phyloP scores from a whole-genome alignment of 306 rosid species.

The Ochetophila trinervis region DNA sequence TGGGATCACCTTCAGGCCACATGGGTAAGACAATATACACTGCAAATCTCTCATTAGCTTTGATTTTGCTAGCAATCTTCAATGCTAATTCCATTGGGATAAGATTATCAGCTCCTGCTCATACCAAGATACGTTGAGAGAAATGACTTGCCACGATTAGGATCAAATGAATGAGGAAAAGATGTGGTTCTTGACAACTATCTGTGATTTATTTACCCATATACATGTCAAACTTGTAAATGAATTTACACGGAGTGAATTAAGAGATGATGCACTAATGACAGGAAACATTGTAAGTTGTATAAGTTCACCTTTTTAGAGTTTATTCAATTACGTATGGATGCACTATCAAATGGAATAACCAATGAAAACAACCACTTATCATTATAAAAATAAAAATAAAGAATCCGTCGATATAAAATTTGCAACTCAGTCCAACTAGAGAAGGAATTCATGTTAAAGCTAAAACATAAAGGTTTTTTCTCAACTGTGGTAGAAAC shows the following conservation, averaged over 20 bases:
- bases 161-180: background rate
- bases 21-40: constrained; percentile 76
- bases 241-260: background rate
- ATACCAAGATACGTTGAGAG: constrained; percentile 5
- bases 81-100: constrained; percentile 96
- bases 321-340: background rate
- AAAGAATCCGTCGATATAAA: background rate
- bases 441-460: background rate
- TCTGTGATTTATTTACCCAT: background rate
- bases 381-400: no score
- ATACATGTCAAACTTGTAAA: constrained; percentile 17
- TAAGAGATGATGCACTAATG: background rate
- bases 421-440: background rate
- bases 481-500: background rate
- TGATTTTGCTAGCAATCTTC: constrained; percentile 81
- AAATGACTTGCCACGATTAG: constrained; percentile 16
- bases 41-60: constrained; percentile 81
- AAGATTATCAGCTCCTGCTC: constrained; percentile 92
- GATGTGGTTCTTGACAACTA: constrained; percentile 9
- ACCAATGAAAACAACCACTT: background rate
- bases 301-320: background rate
- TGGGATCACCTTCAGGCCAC: constrained; percentile 99
- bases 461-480: background rate
- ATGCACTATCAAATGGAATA: background rate
- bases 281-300: background rate